Evolutionary conservation across 106 monocot genomes (phyloP), one percentile per base, ranked within the genome.

Genomic region (Gastrodia elata): DNA sequence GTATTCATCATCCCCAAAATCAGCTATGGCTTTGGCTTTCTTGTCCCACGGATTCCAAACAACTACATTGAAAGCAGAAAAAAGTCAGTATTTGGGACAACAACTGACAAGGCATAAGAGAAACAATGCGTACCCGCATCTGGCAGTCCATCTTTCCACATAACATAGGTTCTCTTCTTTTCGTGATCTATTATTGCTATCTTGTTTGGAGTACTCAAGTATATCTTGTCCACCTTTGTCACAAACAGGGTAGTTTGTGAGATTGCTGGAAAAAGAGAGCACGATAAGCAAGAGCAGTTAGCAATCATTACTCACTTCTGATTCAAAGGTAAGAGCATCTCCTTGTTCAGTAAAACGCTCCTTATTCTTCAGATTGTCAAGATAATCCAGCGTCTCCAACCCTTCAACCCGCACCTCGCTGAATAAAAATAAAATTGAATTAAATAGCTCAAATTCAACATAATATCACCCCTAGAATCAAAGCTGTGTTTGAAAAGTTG

Each of bases 321-420:
- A 84, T 83, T 94, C 94, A 65, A 94, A 94, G 65, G 91, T 90
- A 39, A 94, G 77, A 2, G 94, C 86, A 68, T 91, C 88, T 71
- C 88, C 91, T 78, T 94, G 94, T 61, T 94, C 94, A 39, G 94
- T 94, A 71, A 81, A 86, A 22, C 86, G 88, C 10, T 89, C 79
- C 48, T 55, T 81, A 38, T 65, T 77, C 67, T 83, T 77, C 27
- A 88, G 76, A 82, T 86, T 91, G 75, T 94, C 88, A 49, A 94
- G 68, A 72, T 89, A 94, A 80, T 94, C 91, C 34, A 89, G 43
- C 9, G 94, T 94, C 84, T 94, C 94, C 81, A 94, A 76, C 56
- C 94, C 94, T 77, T 94, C 94, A 20, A 94, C 81, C 14, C 91
- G 84, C 35, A 94, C 91, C 78, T 94, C 94, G 80, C 91, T 94